These are phyloP conservation scores for Aspergillus diversus DNA, from an alignment of 495 filamentous ascomycete species.

Conservation along the genomic window DNA sequence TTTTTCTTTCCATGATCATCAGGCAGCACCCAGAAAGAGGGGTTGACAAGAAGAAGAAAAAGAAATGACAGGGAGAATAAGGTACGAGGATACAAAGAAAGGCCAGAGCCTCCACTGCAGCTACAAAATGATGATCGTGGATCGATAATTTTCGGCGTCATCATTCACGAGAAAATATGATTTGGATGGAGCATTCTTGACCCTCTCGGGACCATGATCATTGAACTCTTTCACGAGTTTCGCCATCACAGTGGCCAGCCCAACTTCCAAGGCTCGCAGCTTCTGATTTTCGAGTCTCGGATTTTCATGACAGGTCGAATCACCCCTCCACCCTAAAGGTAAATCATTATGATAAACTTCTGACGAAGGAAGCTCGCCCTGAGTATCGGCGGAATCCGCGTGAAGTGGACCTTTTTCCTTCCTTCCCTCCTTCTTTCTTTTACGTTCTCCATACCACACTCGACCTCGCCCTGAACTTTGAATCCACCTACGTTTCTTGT, in stretches of 20 bases:
- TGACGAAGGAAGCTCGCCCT: slow-evolving; percentile 1
- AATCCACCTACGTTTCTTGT: too few species aligned
- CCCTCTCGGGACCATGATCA: background rate
- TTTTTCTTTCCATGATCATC: background rate
- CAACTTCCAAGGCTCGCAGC: background rate
- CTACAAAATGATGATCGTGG: too few species aligned
- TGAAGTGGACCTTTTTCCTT: slow-evolving; percentile 4
- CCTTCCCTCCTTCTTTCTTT: background rate
- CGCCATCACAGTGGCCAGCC: slow-evolving; percentile 3
- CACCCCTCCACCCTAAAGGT: slow-evolving; percentile 12
- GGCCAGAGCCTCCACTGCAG: background rate
- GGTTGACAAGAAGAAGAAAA: background rate
- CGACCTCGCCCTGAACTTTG: too few species aligned
- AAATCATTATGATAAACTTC: slow-evolving; percentile 11
- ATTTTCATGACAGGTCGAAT: slow-evolving; percentile 21
- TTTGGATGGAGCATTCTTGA: background rate
- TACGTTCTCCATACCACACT: too few species aligned
- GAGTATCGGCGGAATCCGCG: slow-evolving; percentile 6
- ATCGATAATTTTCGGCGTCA: too few species aligned
- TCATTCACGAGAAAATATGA: too few species aligned
- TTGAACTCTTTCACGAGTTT: slow-evolving; percentile 6
- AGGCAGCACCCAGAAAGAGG: background rate
- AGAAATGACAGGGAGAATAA: background rate
- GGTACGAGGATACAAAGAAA: background rate
- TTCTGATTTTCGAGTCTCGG: slow-evolving; percentile 17